Base-by-base conservation (phyloP, 2,329 filamentous ascomycete species). In the Leptographium lundbergii region DNA sequence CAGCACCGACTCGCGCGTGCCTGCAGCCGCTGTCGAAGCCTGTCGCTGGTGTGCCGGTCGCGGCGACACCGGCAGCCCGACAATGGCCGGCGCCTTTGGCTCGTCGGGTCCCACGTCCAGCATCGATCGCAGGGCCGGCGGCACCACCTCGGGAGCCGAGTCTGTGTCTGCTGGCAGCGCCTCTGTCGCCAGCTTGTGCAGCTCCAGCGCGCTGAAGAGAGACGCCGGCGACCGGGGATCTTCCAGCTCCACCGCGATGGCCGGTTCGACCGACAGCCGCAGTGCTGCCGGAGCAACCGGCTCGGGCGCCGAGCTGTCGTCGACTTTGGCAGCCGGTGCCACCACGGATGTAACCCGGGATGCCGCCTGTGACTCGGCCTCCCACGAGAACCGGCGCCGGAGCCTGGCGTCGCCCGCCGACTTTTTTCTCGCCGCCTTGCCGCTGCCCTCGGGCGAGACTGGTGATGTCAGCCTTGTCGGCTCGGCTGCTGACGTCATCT, bases 331-430 rank as follows among this genome's bases (percentile, higher is more conserved):
- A 17, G 36, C 36, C 4, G 36, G 4, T 14, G 36, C 36, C 4
- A 13, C 9, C 17, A 13, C 36, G 9, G 36, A 14, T 4, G 36
- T 13, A 17, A 13, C 52, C 5, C 11, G 6, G 4, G 51, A 27
- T 10, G 61, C 22, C 1, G 52, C 7, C 60, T 54, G 68, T 1
- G 64, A 53, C 0, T 62, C 67, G 6, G 67, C 65, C 61, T 77
- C 75, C 75, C 75, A 77, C 4, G 75, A 77, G 59, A 77, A 77
- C 0, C 72, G 71, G 25, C 65, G 63, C 7, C 62, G 67, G 0
- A 60, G 39, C 13, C 24, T 27, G 27, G n/a, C n/a, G 1, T 34
- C 25, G 25, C 39, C 17, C 24, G 48, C 9, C 4, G 48, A 51
- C 24, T 24, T 11, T 17, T 11, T 24, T 22, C 24, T 32, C 29